Conservation (phyloP, 2,329 filamentous ascomycete species). For the Fusarium beomiforme region DNA sequence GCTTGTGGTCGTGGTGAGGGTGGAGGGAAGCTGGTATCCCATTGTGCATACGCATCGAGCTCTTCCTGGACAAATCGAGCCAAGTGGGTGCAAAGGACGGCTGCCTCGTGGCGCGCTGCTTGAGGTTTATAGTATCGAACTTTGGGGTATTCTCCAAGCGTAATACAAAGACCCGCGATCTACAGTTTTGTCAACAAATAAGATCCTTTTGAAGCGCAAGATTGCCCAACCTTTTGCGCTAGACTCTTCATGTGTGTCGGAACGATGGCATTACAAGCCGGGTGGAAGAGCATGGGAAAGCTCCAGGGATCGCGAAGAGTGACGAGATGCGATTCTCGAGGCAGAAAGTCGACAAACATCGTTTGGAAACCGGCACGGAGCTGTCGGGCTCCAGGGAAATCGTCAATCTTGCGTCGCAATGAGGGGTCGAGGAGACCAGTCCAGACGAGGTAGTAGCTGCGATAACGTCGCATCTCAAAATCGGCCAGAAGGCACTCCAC, state of each 20-base stretch:
- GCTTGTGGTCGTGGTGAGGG: constrained; percentile 81
- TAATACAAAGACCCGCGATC: constrained; percentile 77
- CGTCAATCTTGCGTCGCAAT: constrained; percentile 79
- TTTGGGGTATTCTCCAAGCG: constrained; percentile 91
- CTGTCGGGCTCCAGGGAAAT: constrained; percentile 73
- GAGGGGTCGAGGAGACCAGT: constrained; percentile 77
- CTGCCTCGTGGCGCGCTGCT: constrained; percentile 83
- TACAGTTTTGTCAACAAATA: constrained; percentile 25
- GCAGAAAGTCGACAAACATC: constrained; percentile 87
- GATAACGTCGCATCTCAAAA: constrained; percentile 85
- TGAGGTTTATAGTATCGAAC: constrained; percentile 89
- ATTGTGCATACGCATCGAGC: constrained; percentile 87
- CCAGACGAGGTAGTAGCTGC: constrained; percentile 85
- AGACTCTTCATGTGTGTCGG: constrained; percentile 83
- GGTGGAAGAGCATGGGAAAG: constrained; percentile 92
- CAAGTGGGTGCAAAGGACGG: constrained; percentile 85
- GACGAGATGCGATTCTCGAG: constrained; percentile 88
- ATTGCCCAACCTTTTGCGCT: constrained; percentile 78
- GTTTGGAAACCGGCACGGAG: constrained; percentile 84
- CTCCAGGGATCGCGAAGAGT: constrained; percentile 96
- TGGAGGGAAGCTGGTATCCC: constrained; percentile 85
- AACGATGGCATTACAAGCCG: constrained; percentile 85
- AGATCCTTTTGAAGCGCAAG: background rate
- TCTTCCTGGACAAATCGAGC: constrained; percentile 93
- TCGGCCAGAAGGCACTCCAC: constrained; percentile 95